Percentiles rank a stretch among this genome's conserved stretches.
These are phyloP conservation scores for Rhizopogon roseolus DNA, from an alignment of 768 basidiomycete genomes.

Conservation along the genomic window DNA sequence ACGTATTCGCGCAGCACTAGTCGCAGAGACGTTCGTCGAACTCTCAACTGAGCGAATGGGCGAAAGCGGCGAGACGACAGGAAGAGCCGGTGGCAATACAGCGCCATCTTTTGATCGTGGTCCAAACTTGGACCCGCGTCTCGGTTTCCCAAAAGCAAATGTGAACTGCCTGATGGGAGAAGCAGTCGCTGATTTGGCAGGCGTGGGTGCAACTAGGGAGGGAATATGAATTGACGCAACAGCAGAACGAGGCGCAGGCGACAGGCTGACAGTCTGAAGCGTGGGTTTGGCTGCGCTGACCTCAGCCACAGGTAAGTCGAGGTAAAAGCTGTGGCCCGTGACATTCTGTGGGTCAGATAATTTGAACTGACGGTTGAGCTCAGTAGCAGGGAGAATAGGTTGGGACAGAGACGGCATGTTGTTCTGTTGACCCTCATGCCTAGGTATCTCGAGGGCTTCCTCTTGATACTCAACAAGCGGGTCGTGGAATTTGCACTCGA, in stretches of 20 bases:
- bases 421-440: conserved; percentile 2
- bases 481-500: conserved; percentile 16
- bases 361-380: conserved; percentile 10
- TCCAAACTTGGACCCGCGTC: neutral
- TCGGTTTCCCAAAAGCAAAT: neutral
- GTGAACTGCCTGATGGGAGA: neutral
- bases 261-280: conserved; percentile 1
- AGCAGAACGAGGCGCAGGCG: conserved; percentile 2
- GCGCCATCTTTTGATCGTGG: neutral
- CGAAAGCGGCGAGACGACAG: neutral
- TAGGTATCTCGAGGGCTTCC: conserved; percentile 5
- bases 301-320: neutral
- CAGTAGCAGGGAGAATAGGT: conserved; percentile 2
- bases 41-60: neutral
- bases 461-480: conserved; percentile 7
- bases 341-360: conserved; percentile 6
- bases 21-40: conserved; percentile 6
- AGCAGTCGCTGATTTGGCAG: neutral
- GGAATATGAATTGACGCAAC: neutral
- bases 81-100: conserved; percentile 8
- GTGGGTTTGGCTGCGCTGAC: neutral
- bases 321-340: conserved; percentile 1
- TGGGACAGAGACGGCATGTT: neutral
- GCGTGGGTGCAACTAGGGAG: neutral
- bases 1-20: conserved; percentile 8